Evolutionary conservation across 306 rosid genomes (phyloP), one percentile per base, ranked within the genome.

Genomic region (Hippophae rhamnoides): DNA sequence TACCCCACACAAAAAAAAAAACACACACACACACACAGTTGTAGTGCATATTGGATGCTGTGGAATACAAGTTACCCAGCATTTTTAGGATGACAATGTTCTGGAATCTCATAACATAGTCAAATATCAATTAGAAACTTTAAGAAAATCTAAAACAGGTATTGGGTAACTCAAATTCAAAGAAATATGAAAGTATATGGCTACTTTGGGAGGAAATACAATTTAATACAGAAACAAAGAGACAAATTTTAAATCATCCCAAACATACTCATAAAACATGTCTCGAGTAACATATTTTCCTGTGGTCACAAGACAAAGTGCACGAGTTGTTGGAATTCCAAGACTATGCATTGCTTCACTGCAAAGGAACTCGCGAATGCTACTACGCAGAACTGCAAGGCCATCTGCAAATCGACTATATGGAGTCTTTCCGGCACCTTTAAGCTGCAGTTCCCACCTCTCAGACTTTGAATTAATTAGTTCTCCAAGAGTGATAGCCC

Each of bases 331-430:
- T 54, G 97, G 97, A 60, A 93, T 88, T 54, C 95, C 95, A 26
- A 93, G 88, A 80, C 86, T 85, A 73, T 88, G 90, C 87, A 88
- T 86, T 60, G 99, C 95, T 79, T 93, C 99, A 69, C 97, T 93
- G 74, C 99, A 93, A 69, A 93, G 97, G 76, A 93, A 93, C 70
- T 93, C 99, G 54, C 99, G 73, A 72, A 88, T 57, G 70, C 99
- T 93, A 81, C 99, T 93, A n/a, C 99, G 95, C 50, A 93, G 84
- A 54, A 93, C 99, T 0, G 97, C 99, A 66, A 93, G 89, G 43
- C 99, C 99, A 69, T 93, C 99, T 9, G 99, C 97, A 72, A 82
- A 88, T 55, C 97, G 94, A 66, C 99, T 88, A 68, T 93, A 93
- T 46, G 97, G 95, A 65, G 99, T 93, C 86, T 86, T 93, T 40